Percentiles rank a stretch among this genome's conserved stretches.
These are phyloP conservation scores for Hyaloraphidium curvatum DNA, from an alignment of 192 early-diverging fungal genomes.

Conservation along the genomic window DNA sequence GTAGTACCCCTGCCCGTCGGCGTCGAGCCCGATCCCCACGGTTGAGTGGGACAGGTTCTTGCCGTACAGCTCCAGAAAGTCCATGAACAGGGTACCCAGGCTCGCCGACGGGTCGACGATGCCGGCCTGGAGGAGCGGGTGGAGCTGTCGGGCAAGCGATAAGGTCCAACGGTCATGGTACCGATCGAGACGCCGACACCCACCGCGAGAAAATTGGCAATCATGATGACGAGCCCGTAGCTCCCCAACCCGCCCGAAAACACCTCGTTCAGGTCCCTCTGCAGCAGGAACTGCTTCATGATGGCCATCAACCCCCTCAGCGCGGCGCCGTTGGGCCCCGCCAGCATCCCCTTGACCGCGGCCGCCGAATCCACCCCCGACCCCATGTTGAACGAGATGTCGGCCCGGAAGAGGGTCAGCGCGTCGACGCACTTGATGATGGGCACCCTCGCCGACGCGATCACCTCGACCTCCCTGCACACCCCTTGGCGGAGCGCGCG, in stretches of 20 bases:
- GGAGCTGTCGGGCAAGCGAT: slow-evolving; percentile 31
- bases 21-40: slow-evolving; percentile 38
- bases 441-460: slow-evolving; percentile 53
- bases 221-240: slow-evolving; percentile 58
- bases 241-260: slow-evolving; percentile 74
- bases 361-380: slow-evolving; percentile 38
- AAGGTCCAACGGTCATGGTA: neutral
- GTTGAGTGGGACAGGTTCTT: slow-evolving; percentile 43
- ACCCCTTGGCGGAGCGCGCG: slow-evolving; percentile 23
- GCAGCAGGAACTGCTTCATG: slow-evolving; percentile 68
- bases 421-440: slow-evolving; percentile 74
- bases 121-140: slow-evolving; percentile 50
- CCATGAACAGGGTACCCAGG: slow-evolving; percentile 70
- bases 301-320: slow-evolving; percentile 51
- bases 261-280: slow-evolving; percentile 63
- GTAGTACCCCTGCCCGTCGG: slow-evolving; percentile 30
- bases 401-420: slow-evolving; percentile 54
- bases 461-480: slow-evolving; percentile 26
- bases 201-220: slow-evolving; percentile 61
- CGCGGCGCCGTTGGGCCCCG: slow-evolving; percentile 21
- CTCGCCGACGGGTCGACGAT: slow-evolving; percentile 44
- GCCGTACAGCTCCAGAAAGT: slow-evolving; percentile 88
- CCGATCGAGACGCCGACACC: neutral
- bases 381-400: slow-evolving; percentile 64
- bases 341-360: slow-evolving; percentile 25